A percentile compares a stretch with the other conserved stretches of the same genome.
Conservation (phyloP, 2,329 filamentous ascomycete genomes). For the Cercospora zeae-maydis region DNA sequence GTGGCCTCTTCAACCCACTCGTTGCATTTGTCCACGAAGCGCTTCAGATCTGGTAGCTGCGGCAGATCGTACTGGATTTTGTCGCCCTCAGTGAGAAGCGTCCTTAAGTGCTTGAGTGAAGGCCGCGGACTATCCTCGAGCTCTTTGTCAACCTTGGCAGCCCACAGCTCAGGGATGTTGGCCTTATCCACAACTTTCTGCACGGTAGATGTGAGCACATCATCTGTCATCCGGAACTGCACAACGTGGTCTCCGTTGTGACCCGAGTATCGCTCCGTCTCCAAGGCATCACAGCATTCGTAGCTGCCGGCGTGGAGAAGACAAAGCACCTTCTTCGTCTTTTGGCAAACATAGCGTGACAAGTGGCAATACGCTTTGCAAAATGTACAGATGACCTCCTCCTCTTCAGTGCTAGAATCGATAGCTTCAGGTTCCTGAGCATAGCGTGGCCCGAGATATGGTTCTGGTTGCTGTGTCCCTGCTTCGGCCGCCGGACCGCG, state of each 20-base stretch:
- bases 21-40: slow-evolving; percentile 93
- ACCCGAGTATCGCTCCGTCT: slow-evolving; percentile 62
- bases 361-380: slow-evolving; percentile 92
- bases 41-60: slow-evolving; percentile 74
- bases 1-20: slow-evolving; percentile 97
- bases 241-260: slow-evolving; percentile 62
- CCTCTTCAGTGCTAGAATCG: slow-evolving; percentile 75
- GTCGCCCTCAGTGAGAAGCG: slow-evolving; percentile 86
- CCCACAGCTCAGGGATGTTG: slow-evolving; percentile 79
- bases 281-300: slow-evolving; percentile 71
- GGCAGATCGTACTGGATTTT: slow-evolving; percentile 88
- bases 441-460: slow-evolving; percentile 37
- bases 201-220: slow-evolving; percentile 62
- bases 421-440: slow-evolving; percentile 54
- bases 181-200: slow-evolving; percentile 84
- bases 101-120: slow-evolving; percentile 78
- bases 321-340: slow-evolving; percentile 77
- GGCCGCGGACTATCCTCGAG: slow-evolving; percentile 81
- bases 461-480: slow-evolving; percentile 37
- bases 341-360: slow-evolving; percentile 82
- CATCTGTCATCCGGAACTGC: slow-evolving; percentile 71
- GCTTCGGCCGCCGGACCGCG: slow-evolving; percentile 48
- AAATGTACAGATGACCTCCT: slow-evolving; percentile 85
- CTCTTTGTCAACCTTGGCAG: slow-evolving; percentile 79
- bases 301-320: slow-evolving; percentile 74